Evolutionary conservation across 805 yeast genomes (phyloP), one percentile per base, ranked within the genome.

Genomic region (Nakazawaea pomicola): DNA sequence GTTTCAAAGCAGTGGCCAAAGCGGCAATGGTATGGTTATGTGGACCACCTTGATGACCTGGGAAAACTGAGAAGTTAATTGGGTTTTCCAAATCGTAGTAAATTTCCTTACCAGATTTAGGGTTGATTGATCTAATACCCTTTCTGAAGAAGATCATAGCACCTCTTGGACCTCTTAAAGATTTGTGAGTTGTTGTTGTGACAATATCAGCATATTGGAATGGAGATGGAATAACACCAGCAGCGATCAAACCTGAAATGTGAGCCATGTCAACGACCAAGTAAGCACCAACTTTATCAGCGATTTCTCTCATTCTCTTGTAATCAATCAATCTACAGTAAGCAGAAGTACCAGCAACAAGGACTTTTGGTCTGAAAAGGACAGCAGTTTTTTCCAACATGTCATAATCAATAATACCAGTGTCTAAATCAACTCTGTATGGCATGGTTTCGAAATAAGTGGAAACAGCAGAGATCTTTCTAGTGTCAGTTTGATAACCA

Each of bases 1-100:
- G 99, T 64, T 89, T 89, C 62, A 93, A 78, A 39, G 99, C 98
- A 49, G 90, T 93, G 14, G 98, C 97, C 57, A 93, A 71, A 27
- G 98, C 99, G 53, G 97, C 83, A 62, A 93, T 93, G 52, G 99
- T 93, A 72, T 93, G 99, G 76, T 93, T 93, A 71, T 93, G 98
- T 56, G 99, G 99, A 63, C 99, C 99, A 74, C 99, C 99, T 74
- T 93, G 99, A 69, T 93, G 99, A 53, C 96, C 99, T 57, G 99
- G 99, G 91, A 93, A 93, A 41, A 93, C 99, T 8, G 97, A 89
- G 67, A 93, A 93, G 76, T 93, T 93, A 69, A 93, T 90, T 63
- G 87, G 87, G 66, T 79, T 83, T 68, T 93, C 98, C 64, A 93
- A 79, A 56, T 93, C 97, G 67, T 90, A 93, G 45, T 72, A 68